phyloP scores from a whole-genome alignment of 352 stramenopile species.

The Pythium diclinum region DNA sequence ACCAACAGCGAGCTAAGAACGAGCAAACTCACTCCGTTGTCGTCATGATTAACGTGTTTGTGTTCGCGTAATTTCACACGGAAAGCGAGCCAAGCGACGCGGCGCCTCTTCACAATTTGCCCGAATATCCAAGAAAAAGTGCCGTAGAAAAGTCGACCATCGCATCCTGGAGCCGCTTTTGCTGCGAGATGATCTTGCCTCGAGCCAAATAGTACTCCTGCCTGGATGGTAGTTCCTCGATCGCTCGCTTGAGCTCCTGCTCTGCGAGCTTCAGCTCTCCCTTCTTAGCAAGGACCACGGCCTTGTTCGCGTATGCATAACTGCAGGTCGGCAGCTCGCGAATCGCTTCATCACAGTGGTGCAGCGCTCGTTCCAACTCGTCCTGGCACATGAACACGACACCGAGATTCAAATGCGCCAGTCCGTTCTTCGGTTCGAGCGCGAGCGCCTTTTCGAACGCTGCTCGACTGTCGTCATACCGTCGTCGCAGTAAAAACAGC shows the following conservation, averaged over 20 bases:
- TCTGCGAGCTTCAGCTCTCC: slow-evolving; percentile 45
- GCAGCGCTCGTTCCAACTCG: slow-evolving; percentile 31
- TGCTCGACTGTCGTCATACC: slow-evolving; percentile 33
- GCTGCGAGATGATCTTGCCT: slow-evolving; percentile 64
- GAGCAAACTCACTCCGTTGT: slow-evolving; percentile 16
- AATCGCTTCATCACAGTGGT: slow-evolving; percentile 55
- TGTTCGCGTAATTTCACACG: not conserved
- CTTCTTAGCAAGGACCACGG: slow-evolving; percentile 39
- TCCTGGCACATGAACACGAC: slow-evolving; percentile 44
- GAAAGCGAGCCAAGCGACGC: not conserved
- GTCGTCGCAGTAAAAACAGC: slow-evolving; percentile 40
- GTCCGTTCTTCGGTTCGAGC: slow-evolving; percentile 45
- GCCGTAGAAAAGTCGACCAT: slow-evolving; percentile 81
- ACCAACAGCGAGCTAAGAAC: not conserved
- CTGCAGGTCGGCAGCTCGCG: slow-evolving; percentile 48
- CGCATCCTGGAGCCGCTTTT: slow-evolving; percentile 71
- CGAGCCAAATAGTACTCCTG: slow-evolving; percentile 67
- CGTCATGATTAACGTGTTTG: slow-evolving; percentile 8
- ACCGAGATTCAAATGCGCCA: slow-evolving; percentile 62
- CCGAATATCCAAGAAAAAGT: slow-evolving; percentile 67
- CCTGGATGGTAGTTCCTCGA: slow-evolving; percentile 60
- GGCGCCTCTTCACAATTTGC: slow-evolving; percentile 49
- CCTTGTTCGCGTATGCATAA: slow-evolving; percentile 70
- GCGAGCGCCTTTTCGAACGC: slow-evolving; percentile 44
- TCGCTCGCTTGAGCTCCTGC: slow-evolving; percentile 57